Evolutionary conservation across 2,329 filamentous ascomycete species (phyloP).

Genomic region (Ceratocystis alfenasii): DNA sequence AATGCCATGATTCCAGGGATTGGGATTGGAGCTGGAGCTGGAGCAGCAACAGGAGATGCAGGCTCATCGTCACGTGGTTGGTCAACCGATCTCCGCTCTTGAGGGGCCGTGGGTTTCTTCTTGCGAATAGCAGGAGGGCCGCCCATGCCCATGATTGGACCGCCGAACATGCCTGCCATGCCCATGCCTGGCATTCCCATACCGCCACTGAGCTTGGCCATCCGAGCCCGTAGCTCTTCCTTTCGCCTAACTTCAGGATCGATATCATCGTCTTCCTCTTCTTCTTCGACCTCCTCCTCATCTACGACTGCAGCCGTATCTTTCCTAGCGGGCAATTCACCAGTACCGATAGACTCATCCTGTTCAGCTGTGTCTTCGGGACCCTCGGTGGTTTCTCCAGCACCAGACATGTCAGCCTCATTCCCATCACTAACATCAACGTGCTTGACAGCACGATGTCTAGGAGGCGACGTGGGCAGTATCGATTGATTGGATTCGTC

Average conservation of each 20-base stretch:
- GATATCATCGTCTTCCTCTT: slow-evolving; percentile 64
- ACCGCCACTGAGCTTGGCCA: slow-evolving; percentile 97
- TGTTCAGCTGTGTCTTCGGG: slow-evolving; percentile 53
- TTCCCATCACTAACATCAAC: slow-evolving; percentile 42
- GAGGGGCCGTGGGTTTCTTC: slow-evolving; percentile 35
- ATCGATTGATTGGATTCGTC: slow-evolving; percentile 36
- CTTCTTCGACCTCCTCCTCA: slow-evolving; percentile 41
- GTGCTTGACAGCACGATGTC: slow-evolving; percentile 33
- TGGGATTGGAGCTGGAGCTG: slow-evolving; percentile 37
- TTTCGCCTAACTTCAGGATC: slow-evolving; percentile 77
- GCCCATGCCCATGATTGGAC: slow-evolving; percentile 52
- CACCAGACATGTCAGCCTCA: slow-evolving; percentile 53
- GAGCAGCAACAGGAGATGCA: slow-evolving; percentile 30
- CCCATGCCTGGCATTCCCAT: slow-evolving; percentile 97
- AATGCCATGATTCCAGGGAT: slow-evolving; percentile 50
- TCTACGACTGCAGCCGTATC: background rate
- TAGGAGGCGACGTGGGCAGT: slow-evolving; percentile 41
- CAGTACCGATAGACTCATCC: slow-evolving; percentile 58
- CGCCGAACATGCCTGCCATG: slow-evolving; percentile 87
- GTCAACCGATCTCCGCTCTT: slow-evolving; percentile 33
- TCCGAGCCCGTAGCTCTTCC: slow-evolving; percentile 81
- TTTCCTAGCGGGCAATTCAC: slow-evolving; percentile 38
- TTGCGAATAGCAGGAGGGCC: slow-evolving; percentile 41
- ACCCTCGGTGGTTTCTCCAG: slow-evolving; percentile 51
- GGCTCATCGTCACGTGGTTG: slow-evolving; percentile 37